A percentile compares a stretch with the other conserved stretches of the same genome.
Conservation (phyloP, 2,329 filamentous ascomycete species). For the Talaromyces sp. region DNA sequence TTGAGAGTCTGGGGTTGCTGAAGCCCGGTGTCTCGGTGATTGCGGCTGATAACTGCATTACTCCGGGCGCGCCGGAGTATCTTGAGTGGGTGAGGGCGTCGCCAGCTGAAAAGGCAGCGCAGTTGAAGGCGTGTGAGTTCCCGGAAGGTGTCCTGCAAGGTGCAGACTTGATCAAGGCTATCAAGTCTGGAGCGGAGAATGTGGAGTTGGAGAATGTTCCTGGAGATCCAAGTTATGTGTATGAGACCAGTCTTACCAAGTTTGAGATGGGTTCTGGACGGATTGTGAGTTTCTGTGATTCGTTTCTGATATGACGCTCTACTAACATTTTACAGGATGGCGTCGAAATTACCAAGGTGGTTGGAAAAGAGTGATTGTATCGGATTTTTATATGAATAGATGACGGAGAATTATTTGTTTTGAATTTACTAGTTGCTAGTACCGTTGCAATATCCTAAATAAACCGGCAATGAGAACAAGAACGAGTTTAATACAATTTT, state of each 20-base stretch:
- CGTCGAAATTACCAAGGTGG: conserved; percentile 9
- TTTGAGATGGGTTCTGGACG: not conserved
- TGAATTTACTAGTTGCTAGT: not conserved
- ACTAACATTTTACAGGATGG: conserved; percentile 3
- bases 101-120: not conserved
- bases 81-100: conserved; percentile 6
- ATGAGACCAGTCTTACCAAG: conserved; percentile 53
- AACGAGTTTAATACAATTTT: no score
- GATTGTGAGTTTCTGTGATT: conserved; percentile 1
- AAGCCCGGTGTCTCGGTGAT: conserved; percentile 51
- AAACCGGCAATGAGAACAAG: no score
- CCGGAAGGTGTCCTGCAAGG: conserved; percentile 51
- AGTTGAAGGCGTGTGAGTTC: conserved; percentile 28
- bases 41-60: conserved; percentile 41
- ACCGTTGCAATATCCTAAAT: not conserved
- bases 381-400: not conserved
- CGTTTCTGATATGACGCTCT: not conserved
- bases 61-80: conserved; percentile 28
- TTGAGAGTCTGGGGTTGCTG: conserved; percentile 61
- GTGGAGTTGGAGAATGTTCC: conserved; percentile 22
- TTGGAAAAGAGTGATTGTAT: conserved; percentile 5
- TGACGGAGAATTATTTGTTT: not conserved
- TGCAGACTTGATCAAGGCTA: conserved; percentile 20
- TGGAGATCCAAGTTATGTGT: conserved; percentile 62
- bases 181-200: conserved; percentile 19